A percentile compares a stretch with the other conserved stretches of the same genome.
Evolutionary conservation across 441 rosid genomes (phyloP).

Genomic region (Eruca vesicaria): DNA sequence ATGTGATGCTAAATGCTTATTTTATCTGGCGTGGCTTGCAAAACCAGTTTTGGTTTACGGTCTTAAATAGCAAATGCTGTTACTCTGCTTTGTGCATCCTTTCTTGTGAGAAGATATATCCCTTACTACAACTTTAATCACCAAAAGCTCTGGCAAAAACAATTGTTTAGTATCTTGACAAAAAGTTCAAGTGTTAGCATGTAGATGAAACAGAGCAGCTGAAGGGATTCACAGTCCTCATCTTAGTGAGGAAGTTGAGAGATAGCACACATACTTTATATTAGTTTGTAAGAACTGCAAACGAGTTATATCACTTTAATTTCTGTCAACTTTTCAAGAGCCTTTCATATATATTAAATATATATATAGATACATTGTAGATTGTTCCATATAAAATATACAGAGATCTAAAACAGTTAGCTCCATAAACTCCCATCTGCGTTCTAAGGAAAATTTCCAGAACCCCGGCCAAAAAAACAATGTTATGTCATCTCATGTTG

Average conservation of each 20-base stretch:
- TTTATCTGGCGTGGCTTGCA: background rate
- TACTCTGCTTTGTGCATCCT: background rate
- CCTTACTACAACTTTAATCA: no score
- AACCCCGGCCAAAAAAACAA: conserved; percentile 7
- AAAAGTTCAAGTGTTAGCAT: no score
- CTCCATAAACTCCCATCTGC: conserved; percentile 39
- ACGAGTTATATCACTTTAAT: background rate
- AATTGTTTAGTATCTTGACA: no score
- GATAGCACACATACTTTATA: no score
- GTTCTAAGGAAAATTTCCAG: conserved; percentile 3
- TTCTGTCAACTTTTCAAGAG: conserved; percentile 32
- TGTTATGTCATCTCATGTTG: conserved; percentile 51
- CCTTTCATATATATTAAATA: conserved; percentile 3
- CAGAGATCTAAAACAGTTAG: conserved; percentile 41
- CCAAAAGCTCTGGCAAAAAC: no score
- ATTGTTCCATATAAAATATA: conserved; percentile 36
- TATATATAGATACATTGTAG: conserved; percentile 31
- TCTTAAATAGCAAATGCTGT: background rate
- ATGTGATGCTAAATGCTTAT: background rate
- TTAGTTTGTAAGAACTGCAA: conserved; percentile 2
- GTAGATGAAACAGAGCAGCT: no score
- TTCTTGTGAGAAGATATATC: no score
- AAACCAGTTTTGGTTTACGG: background rate
- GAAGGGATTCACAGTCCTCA: no score
- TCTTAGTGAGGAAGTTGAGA: no score